Conservation (phyloP, 495 filamentous ascomycete species). For the Hyaloscypha finlandica region DNA sequence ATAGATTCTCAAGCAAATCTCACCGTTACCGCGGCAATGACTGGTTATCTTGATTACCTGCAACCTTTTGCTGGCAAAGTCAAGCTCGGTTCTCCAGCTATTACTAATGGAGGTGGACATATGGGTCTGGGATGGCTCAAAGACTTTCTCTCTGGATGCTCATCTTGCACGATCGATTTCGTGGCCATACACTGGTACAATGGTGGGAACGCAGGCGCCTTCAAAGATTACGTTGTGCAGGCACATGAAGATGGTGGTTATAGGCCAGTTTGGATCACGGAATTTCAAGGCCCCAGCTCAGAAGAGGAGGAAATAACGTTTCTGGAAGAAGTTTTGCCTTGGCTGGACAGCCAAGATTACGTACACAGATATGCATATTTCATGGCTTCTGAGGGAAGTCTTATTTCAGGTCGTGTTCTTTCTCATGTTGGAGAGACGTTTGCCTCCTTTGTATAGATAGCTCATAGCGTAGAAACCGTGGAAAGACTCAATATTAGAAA, state of each 20-base stretch:
- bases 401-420: no score
- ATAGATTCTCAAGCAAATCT: conserved; percentile 62
- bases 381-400: no score
- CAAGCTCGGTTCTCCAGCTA: conserved; percentile 68
- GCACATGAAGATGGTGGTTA: conserved; percentile 11
- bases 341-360: conserved; percentile 19
- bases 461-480: no score
- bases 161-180: conserved; percentile 60
- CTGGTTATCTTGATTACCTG: conserved; percentile 64
- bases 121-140: conserved; percentile 63
- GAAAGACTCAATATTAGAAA: no score
- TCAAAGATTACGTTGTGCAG: conserved; percentile 17
- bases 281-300: conserved; percentile 5
- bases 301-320: conserved; percentile 15
- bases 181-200: conserved; percentile 71
- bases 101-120: conserved; percentile 62
- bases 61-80: conserved; percentile 62
- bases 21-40: conserved; percentile 57
- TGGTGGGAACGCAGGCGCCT: conserved; percentile 29
- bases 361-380: neutral
- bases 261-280: conserved; percentile 24
- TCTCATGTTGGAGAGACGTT: no score
- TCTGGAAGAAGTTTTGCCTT: conserved; percentile 20
- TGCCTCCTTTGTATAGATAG: no score
- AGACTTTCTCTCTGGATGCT: conserved; percentile 58